These are phyloP conservation scores for Lactuca sativa DNA, from an alignment of 129 eudicot species.

Conservation along the genomic window DNA sequence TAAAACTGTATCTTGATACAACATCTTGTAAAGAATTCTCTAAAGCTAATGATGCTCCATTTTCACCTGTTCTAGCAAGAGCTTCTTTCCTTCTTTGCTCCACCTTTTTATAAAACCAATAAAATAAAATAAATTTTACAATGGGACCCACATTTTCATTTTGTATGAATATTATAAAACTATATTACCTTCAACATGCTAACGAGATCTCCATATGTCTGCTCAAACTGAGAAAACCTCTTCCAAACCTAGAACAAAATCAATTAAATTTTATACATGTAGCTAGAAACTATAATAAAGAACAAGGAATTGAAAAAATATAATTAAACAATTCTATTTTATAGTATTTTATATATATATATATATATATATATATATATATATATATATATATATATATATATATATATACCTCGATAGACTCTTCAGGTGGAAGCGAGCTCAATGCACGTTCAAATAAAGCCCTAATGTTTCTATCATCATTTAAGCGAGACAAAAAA, in stretches of 20 bases:
- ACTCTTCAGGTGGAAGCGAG: conserved; percentile 86
- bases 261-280: conserved; percentile 1
- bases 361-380: too few species aligned
- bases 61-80: conserved; percentile 65
- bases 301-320: not conserved
- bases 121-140: not conserved
- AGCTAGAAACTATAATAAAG: not conserved
- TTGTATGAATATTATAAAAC: not conserved
- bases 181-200: conserved; percentile 93
- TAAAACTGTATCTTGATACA: conserved; percentile 83
- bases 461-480: conserved; percentile 96
- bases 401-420: conserved; percentile 70
- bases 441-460: conserved; percentile 96
- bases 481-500: conserved; percentile 85
- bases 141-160: not conserved
- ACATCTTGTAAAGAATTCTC: conserved; percentile 90
- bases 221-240: conserved; percentile 84
- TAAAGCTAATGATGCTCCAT: conserved; percentile 53
- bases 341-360: not conserved
- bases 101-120: conserved; percentile 51
- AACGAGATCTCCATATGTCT: conserved; percentile 92
- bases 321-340: not conserved
- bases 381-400: too few species aligned
- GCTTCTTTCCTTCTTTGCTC: conserved; percentile 99
- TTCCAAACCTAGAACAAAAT: conserved; percentile 78